Conservation (phyloP, 2,329 filamentous ascomycete genomes). For the Pseudogymnoascus sp. region DNA sequence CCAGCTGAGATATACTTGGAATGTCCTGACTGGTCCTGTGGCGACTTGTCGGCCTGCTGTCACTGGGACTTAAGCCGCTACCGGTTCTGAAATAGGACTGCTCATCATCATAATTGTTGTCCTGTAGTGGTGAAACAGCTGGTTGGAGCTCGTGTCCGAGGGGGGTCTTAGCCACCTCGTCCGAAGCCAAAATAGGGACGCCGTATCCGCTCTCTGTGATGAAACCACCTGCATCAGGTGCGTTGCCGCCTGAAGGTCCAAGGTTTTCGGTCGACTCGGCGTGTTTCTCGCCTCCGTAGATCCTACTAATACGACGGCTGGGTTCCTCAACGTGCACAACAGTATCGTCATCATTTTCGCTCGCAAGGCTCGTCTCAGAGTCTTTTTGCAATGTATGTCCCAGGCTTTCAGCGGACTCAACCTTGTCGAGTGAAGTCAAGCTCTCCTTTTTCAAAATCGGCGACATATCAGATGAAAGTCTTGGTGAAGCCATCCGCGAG, state of each 20-base stretch:
- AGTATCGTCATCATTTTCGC: conserved; percentile 43
- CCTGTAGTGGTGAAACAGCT: conserved; percentile 68
- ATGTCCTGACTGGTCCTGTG: conserved; percentile 55
- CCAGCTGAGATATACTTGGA: conserved; percentile 27
- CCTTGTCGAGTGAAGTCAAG: conserved; percentile 27
- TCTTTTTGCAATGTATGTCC: conserved; percentile 28
- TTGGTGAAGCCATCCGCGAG: conserved; percentile 65
- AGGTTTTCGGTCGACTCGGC: conserved; percentile 43
- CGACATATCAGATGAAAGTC: conserved; percentile 36
- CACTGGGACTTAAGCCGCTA: conserved; percentile 31
- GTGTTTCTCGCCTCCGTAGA: conserved; percentile 32
- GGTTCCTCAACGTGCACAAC: conserved; percentile 75
- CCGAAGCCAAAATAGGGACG: conserved; percentile 78
- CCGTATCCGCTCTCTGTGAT: conserved; percentile 55
- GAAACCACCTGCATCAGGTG: conserved; percentile 37
- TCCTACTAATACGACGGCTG: conserved; percentile 35
- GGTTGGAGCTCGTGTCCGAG: conserved; percentile 61
- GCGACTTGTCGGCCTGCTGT: conserved; percentile 50
- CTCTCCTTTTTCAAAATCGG: neutral
- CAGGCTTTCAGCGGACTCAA: conserved; percentile 36
- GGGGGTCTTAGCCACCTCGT: conserved; percentile 73
- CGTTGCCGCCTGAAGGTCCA: conserved; percentile 35
- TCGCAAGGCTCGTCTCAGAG: conserved; percentile 34
- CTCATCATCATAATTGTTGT: conserved; percentile 50
- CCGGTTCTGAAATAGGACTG: conserved; percentile 39